Evolutionary conservation across 768 basidiomycete genomes (phyloP).

Genomic region (Lactarius quietus): DNA sequence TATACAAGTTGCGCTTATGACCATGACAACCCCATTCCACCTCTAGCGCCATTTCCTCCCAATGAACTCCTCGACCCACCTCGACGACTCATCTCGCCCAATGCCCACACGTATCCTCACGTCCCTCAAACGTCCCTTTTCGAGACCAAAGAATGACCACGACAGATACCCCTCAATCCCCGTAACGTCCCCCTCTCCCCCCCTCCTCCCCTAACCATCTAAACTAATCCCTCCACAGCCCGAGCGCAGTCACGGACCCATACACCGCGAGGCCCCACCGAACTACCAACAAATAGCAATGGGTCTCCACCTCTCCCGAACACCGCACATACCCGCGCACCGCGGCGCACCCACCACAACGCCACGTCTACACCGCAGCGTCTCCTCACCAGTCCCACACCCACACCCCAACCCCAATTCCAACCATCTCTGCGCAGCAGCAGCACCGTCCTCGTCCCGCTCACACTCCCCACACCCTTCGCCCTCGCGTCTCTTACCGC

Average conservation of each 20-base stretch:
- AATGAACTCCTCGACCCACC: conserved; percentile 6
- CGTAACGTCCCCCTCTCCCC: neutral
- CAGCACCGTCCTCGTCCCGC: neutral
- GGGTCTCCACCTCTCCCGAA: conserved; percentile 74
- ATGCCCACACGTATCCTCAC: conserved; percentile 16
- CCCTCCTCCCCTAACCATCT: neutral
- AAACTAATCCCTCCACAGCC: conserved; percentile 2
- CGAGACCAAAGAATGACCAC: conserved; percentile 7
- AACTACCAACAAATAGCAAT: conserved; percentile 76
- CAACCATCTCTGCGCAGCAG: no score
- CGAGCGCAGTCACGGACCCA: conserved; percentile 38
- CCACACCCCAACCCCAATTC: no score
- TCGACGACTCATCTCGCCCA: conserved; percentile 2
- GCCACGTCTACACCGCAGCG: conserved; percentile 4
- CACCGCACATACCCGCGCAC: conserved; percentile 59
- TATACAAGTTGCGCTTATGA: no score
- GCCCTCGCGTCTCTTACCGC: conserved; percentile 45
- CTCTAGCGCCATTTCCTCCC: neutral
- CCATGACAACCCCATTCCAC: neutral
- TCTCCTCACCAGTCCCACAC: conserved; percentile 28
- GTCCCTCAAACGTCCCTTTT: conserved; percentile 18
- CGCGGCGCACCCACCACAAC: conserved; percentile 16
- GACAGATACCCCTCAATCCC: conserved; percentile 6
- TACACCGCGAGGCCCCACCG: conserved; percentile 46
- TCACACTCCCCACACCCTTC: no score